A percentile compares a stretch with the other conserved stretches of the same genome.
Evolutionary conservation across 306 rosid genomes (phyloP).

Genomic region (Cucumis hystrix): DNA sequence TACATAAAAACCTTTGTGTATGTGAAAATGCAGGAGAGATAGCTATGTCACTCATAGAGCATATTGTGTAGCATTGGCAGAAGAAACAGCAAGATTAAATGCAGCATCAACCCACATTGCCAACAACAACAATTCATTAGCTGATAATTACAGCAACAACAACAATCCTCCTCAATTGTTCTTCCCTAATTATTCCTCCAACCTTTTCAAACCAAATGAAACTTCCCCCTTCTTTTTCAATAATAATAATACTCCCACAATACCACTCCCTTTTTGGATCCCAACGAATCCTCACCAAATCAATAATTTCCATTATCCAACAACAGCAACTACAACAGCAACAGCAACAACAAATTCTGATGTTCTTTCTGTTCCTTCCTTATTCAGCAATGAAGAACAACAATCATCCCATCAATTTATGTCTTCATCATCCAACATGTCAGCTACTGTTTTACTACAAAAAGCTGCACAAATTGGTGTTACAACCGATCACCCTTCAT

Average conservation of each 20-base stretch:
- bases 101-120: conserved; percentile 22
- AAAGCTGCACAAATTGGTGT: conserved; percentile 3
- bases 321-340: neutral
- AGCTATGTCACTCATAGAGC: conserved; percentile 93
- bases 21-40: conserved; percentile 53
- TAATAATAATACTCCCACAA: neutral
- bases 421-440: neutral
- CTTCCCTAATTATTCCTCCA: conserved; percentile 24
- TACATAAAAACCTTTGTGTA: neutral
- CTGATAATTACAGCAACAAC: neutral
- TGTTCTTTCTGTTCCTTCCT: neutral
- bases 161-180: conserved; percentile 28
- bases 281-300: neutral
- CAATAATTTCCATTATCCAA: conserved; percentile 6
- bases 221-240: neutral
- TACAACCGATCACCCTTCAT: conserved; percentile 11
- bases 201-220: conserved; percentile 37
- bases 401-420: neutral
- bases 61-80: conserved; percentile 84
- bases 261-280: conserved; percentile 18
- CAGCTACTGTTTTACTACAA: neutral
- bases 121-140: conserved; percentile 13
- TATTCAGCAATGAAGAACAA: neutral
- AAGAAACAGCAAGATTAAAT: conserved; percentile 79
- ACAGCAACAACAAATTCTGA: neutral